Percentiles rank a stretch among this genome's conserved stretches.
Evolutionary conservation across 1,284 basidiomycete species (phyloP).

Genomic region (Earliella scabrosa): DNA sequence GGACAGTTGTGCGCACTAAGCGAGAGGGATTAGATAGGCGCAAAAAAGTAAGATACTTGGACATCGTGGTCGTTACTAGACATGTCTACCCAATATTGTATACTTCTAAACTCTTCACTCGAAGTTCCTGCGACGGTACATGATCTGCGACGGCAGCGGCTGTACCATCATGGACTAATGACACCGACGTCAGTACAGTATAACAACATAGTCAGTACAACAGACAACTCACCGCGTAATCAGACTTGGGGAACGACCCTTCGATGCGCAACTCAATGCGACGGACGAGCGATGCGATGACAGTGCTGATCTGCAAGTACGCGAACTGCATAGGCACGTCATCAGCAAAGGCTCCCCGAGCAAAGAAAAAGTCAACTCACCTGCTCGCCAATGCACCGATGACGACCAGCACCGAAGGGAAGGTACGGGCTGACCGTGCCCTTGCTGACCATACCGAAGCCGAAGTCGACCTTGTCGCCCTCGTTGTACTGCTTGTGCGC

Average conservation of each 20-base stretch:
- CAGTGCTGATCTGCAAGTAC: slow-evolving; percentile 89
- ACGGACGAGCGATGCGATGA: slow-evolving; percentile 83
- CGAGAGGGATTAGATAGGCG: slow-evolving; percentile 11
- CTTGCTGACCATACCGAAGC: slow-evolving; percentile 93
- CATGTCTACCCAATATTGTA: background rate
- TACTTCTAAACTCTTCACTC: slow-evolving; percentile 22
- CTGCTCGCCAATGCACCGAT: slow-evolving; percentile 95
- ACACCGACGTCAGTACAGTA: background rate
- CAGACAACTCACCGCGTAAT: slow-evolving; percentile 78
- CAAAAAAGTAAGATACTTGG: slow-evolving; percentile 12
- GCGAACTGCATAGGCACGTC: slow-evolving; percentile 69
- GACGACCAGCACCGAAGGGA: slow-evolving; percentile 95
- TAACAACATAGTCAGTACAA: background rate
- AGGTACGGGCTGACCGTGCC: slow-evolving; percentile 92
- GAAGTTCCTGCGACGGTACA: slow-evolving; percentile 47
- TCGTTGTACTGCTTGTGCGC: slow-evolving; percentile 79
- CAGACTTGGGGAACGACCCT: slow-evolving; percentile 75
- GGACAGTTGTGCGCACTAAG: too few relatives aligned
- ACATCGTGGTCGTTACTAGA: slow-evolving; percentile 12
- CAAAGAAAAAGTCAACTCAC: slow-evolving; percentile 40
- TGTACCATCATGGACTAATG: slow-evolving; percentile 37
- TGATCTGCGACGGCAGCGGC: slow-evolving; percentile 40
- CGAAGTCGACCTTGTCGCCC: slow-evolving; percentile 94
- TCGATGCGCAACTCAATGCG: slow-evolving; percentile 77
- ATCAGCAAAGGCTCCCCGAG: slow-evolving; percentile 14